A percentile compares a stretch with the other conserved stretches of the same genome.
Evolutionary conservation across 805 yeast genomes (phyloP).

Genomic region (Danielia oregonensis): DNA sequence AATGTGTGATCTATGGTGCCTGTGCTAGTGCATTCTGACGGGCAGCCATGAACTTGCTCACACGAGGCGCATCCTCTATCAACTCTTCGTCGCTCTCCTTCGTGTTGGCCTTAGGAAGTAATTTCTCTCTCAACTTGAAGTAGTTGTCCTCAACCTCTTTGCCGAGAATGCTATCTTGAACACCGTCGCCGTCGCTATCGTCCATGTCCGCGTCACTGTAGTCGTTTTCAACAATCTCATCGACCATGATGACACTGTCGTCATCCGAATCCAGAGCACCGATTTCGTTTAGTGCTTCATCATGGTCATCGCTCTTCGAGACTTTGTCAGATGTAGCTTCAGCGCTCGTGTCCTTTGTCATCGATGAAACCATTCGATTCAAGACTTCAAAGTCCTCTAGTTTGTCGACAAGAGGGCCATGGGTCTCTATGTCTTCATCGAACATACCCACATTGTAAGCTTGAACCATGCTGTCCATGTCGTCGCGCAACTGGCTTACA

Average conservation of each 20-base stretch:
- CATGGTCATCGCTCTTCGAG: constrained; percentile 19
- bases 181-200: constrained; percentile 17
- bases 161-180: constrained; percentile 2
- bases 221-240: constrained; percentile 41
- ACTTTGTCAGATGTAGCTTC: constrained; percentile 15
- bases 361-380: constrained; percentile 44
- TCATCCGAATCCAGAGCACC: constrained; percentile 26
- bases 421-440: constrained; percentile 55
- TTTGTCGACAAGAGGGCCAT: constrained; percentile 53
- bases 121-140: constrained; percentile 49
- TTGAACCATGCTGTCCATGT: constrained; percentile 55
- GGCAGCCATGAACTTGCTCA: constrained; percentile 69
- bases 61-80: constrained; percentile 53
- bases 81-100: constrained; percentile 55
- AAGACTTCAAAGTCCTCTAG: constrained; percentile 52
- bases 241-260: constrained; percentile 34
- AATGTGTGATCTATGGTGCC: no score
- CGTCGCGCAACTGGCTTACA: constrained; percentile 28
- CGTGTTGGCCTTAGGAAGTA: no score
- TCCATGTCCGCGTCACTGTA: constrained; percentile 7
- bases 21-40: no score
- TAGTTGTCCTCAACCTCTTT: constrained; percentile 54
- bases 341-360: constrained; percentile 7
- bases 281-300: constrained; percentile 22
- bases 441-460: constrained; percentile 59